Evolutionary conservation across 2,329 filamentous ascomycete genomes (phyloP).

Genomic region (Colletotrichum lini): DNA sequence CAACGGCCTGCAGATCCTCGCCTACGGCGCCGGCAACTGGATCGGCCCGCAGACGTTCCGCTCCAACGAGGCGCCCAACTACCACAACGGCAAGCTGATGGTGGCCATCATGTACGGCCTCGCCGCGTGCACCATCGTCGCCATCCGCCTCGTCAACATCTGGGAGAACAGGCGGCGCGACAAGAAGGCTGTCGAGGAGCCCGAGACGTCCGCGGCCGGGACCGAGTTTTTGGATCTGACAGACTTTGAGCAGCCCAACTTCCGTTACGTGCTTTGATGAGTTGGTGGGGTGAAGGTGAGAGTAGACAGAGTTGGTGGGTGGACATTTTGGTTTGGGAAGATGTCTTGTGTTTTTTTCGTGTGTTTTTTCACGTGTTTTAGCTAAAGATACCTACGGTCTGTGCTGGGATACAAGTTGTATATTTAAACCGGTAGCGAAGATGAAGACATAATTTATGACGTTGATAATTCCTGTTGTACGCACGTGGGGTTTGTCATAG

Average conservation of each 20-base stretch:
- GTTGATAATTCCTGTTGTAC: no score
- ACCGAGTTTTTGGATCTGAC: conserved; percentile 47
- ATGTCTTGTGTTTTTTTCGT: background rate
- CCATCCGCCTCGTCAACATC: conserved; percentile 45
- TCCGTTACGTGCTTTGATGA: conserved; percentile 46
- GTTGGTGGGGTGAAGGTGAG: background rate
- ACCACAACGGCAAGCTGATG: conserved; percentile 47
- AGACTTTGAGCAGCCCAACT: conserved; percentile 45
- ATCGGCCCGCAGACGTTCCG: conserved; percentile 48
- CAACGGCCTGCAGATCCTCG: conserved; percentile 45
- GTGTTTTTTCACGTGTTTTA: no score
- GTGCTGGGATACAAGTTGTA: background rate
- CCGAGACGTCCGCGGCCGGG: conserved; percentile 23
- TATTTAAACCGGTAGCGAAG: no score
- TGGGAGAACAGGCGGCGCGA: conserved; percentile 47
- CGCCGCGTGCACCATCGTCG: conserved; percentile 38
- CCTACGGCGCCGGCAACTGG: conserved; percentile 45
- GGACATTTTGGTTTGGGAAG: background rate
- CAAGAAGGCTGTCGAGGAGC: conserved; percentile 44
- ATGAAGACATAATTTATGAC: no score
- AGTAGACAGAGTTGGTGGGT: background rate
- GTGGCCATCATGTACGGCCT: conserved; percentile 46
- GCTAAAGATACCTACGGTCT: no score
- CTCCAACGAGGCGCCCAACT: conserved; percentile 44
- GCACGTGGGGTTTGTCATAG: no score